A percentile compares a stretch with the other conserved stretches of the same genome.
Evolutionary conservation across 2,329 filamentous ascomycete species (phyloP).

Genomic region (Zasmidium cellare): DNA sequence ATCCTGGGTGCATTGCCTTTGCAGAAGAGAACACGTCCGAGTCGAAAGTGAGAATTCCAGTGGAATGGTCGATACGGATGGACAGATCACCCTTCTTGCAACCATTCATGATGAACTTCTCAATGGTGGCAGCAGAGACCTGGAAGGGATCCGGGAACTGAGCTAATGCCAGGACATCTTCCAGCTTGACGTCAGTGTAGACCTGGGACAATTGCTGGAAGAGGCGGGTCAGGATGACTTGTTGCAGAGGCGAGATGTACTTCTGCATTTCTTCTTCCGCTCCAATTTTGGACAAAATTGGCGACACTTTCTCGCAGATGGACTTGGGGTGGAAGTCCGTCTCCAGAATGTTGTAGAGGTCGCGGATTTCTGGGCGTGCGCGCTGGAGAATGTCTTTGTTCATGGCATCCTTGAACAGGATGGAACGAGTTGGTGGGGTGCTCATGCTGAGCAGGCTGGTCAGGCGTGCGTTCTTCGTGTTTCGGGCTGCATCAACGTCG

Average conservation of each 20-base stretch:
- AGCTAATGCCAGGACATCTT: conserved; percentile 89
- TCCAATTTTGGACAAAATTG: conserved; percentile 90
- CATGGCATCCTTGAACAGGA: conserved; percentile 91
- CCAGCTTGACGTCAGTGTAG: conserved; percentile 94
- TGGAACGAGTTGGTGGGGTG: conserved; percentile 81
- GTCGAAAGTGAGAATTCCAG: conserved; percentile 93
- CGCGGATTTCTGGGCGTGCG: conserved; percentile 89
- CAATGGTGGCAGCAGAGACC: conserved; percentile 84
- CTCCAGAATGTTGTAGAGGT: conserved; percentile 97
- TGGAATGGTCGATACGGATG: conserved; percentile 93
- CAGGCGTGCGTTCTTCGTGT: conserved; percentile 97
- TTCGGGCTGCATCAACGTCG: conserved; percentile 93
- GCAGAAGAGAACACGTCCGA: conserved; percentile 97
- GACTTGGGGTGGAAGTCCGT: conserved; percentile 98
- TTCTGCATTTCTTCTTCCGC: conserved; percentile 94
- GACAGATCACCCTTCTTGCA: conserved; percentile 99
- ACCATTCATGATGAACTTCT: conserved; percentile 99
- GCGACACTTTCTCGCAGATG: conserved; percentile 98
- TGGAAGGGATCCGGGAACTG: conserved; percentile 97
- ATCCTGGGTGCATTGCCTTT: conserved; percentile 85
- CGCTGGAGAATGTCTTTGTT: conserved; percentile 94
- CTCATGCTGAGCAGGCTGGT: conserved; percentile 95
- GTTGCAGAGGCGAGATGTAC: conserved; percentile 92
- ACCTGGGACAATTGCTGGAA: conserved; percentile 99
- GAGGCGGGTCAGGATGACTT: conserved; percentile 95